Evolutionary conservation across 2,329 filamentous ascomycete species (phyloP).

Genomic region (Pseudogymnoascus sp.): DNA sequence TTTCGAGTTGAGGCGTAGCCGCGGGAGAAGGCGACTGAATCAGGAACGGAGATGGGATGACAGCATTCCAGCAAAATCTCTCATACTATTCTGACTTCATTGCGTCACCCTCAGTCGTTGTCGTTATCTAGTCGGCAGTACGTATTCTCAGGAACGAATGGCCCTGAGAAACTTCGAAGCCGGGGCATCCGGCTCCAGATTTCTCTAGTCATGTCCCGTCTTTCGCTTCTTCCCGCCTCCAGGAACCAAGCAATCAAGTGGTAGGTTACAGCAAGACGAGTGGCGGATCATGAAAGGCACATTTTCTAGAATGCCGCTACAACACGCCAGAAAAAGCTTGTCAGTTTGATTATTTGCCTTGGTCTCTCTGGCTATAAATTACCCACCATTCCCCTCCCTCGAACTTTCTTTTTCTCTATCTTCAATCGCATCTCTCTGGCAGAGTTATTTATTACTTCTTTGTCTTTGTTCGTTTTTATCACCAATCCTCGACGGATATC

Average conservation of each 20-base stretch:
- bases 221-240: neutral
- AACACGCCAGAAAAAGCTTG: neutral
- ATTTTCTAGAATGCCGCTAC: neutral
- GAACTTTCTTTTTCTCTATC: neutral
- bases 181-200: neutral
- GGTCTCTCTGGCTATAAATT: neutral
- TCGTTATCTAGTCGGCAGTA: neutral
- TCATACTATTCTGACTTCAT: neutral
- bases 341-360: neutral
- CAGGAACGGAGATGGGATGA: neutral
- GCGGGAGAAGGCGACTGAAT: neutral
- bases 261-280: neutral
- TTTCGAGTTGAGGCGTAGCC: neutral
- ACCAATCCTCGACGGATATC: neutral
- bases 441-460: neutral
- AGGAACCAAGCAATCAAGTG: neutral
- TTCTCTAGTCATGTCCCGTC: neutral
- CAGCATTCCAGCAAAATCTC: neutral
- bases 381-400: neutral
- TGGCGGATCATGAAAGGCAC: neutral
- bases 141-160: neutral
- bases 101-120: neutral
- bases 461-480: neutral
- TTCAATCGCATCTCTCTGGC: neutral
- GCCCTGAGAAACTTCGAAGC: neutral